A percentile compares a stretch with the other conserved stretches of the same genome.
These are phyloP conservation scores for Cladosporium phlei DNA, from an alignment of 2,329 filamentous ascomycete species.

Conservation along the genomic window DNA sequence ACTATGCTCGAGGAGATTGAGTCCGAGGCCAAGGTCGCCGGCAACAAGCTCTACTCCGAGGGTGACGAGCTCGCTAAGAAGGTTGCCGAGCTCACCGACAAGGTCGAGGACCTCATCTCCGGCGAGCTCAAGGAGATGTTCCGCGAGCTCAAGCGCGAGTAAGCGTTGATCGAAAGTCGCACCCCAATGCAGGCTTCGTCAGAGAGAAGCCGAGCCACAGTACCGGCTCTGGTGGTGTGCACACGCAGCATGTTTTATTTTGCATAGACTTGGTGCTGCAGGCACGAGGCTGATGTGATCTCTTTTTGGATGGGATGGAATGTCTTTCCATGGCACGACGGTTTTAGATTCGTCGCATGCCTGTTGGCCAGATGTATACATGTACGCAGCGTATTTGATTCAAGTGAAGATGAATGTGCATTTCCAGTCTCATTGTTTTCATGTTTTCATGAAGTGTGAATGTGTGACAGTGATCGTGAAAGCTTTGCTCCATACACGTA, in stretches of 20 bases:
- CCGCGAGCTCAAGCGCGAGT: constrained; percentile 15
- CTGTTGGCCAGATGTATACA: constrained; percentile 3
- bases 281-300: background rate
- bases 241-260: constrained; percentile 3
- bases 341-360: background rate
- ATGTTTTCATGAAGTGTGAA: too few relatives aligned
- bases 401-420: background rate
- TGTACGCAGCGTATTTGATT: constrained; percentile 1
- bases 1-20: constrained; percentile 39
- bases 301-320: constrained; percentile 2
- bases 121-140: constrained; percentile 50
- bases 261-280: constrained; percentile 7
- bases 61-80: constrained; percentile 42
- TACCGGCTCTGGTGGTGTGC: constrained; percentile 1
- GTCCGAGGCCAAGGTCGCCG: constrained; percentile 45
- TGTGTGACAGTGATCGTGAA: too few relatives aligned
- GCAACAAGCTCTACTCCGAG: constrained; percentile 28
- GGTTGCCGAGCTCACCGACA: constrained; percentile 41
- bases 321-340: background rate
- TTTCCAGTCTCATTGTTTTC: background rate
- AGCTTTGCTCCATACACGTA: too few relatives aligned
- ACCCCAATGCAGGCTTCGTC: background rate
- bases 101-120: constrained; percentile 46
- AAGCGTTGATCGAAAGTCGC: background rate
- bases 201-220: constrained; percentile 1